A percentile compares a stretch with the other conserved stretches of the same genome.
These are phyloP conservation scores for Podaxis sp. DNA, from an alignment of 768 basidiomycete genomes.

Conservation along the genomic window DNA sequence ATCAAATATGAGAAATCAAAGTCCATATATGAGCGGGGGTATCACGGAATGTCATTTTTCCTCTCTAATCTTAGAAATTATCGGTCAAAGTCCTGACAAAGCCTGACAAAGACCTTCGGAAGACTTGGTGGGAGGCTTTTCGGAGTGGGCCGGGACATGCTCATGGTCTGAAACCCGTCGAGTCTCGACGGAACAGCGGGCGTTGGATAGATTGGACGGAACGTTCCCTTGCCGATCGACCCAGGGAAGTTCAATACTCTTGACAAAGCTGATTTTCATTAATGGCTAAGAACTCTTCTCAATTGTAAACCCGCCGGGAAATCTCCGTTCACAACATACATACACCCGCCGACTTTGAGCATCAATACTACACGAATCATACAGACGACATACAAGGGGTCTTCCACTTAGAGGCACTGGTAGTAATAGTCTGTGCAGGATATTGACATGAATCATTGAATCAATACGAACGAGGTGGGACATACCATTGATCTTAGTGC, in stretches of 20 bases:
- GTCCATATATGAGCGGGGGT: no score
- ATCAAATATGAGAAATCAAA: no score
- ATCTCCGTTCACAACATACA: background rate
- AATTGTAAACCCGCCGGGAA: background rate
- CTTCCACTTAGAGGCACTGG: slow-evolving; percentile 4
- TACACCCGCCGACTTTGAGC: background rate
- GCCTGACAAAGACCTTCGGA: background rate
- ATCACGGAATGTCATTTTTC: no score
- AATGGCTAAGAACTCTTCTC: no score
- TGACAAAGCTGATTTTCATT: background rate
- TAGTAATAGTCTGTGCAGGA: slow-evolving; percentile 12
- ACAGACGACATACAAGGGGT: background rate
- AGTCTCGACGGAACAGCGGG: background rate
- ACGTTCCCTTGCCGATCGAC: background rate
- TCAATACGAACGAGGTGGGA: background rate
- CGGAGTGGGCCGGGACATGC: background rate
- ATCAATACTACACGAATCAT: background rate
- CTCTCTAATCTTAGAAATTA: no score
- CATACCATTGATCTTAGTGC: slow-evolving; percentile 13
- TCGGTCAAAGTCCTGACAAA: no score
- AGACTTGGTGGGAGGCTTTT: background rate
- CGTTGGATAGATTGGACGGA: background rate
- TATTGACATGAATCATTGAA: background rate
- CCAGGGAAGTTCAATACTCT: background rate
- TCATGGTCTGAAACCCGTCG: background rate